These are phyloP conservation scores for Begonia fuchsioides DNA, from an alignment of 306 rosid genomes.

Conservation along the genomic window DNA sequence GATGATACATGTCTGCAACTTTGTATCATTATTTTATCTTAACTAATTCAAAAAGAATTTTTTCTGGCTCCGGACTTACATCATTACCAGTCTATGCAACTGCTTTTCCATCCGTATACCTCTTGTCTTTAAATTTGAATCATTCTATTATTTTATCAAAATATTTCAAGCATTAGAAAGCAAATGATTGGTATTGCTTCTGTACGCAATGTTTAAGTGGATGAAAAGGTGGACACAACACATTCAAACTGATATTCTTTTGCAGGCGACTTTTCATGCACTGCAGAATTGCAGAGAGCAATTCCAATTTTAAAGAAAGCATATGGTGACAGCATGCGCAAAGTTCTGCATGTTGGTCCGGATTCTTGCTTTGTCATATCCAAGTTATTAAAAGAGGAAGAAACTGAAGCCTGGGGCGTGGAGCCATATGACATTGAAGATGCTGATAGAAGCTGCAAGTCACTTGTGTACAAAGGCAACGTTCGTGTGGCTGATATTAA, in stretches of 20 bases:
- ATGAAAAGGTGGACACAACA: background rate
- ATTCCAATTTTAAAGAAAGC: conserved; percentile 56
- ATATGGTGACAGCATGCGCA: conserved; percentile 57
- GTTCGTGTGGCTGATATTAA: conserved; percentile 76
- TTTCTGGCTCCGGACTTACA: too few relatives aligned
- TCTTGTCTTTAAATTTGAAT: too few relatives aligned
- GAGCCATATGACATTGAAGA: conserved; percentile 90
- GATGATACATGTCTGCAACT: too few relatives aligned
- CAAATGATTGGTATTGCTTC: background rate
- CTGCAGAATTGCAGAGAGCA: conserved; percentile 55
- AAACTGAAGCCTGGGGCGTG: conserved; percentile 84
- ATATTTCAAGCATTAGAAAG: too few relatives aligned
- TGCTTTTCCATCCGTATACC: too few relatives aligned
- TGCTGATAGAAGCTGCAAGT: conserved; percentile 52
- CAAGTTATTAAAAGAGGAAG: conserved; percentile 48
- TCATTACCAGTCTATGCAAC: too few relatives aligned
- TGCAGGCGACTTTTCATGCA: conserved; percentile 65
- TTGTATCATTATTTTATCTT: too few relatives aligned
- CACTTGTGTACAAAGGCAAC: conserved; percentile 58
- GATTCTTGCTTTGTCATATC: conserved; percentile 76
- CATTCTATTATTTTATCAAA: too few relatives aligned
- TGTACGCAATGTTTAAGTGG: background rate
- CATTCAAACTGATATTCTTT: background rate
- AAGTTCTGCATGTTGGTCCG: conserved; percentile 78
- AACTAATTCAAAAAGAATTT: too few relatives aligned